Conservation (phyloP, 1,284 basidiomycete genomes). For the Abortiporus biennis region DNA sequence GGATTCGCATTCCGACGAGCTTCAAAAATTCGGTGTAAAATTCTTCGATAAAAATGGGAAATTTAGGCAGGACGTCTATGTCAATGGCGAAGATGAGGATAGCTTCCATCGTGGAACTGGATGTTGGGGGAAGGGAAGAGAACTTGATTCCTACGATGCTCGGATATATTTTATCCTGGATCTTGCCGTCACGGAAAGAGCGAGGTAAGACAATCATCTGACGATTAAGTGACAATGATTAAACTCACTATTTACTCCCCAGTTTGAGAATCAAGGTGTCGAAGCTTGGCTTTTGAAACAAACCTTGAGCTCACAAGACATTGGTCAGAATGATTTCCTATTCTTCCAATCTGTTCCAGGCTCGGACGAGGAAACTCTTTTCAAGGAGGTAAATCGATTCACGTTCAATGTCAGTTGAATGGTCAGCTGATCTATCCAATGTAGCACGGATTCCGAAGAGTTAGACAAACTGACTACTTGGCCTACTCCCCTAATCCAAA, state of each 20-base stretch:
- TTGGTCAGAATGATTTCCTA: neutral
- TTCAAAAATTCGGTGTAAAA: constrained; percentile 20
- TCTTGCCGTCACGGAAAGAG: constrained; percentile 19
- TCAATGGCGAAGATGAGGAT: too few relatives aligned
- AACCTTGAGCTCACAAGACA: constrained; percentile 18
- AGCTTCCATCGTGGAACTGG: constrained; percentile 25
- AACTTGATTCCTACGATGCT: too few relatives aligned
- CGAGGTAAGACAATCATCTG: constrained; percentile 20
- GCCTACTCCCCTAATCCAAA: constrained; percentile 7
- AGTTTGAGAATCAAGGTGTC: neutral
- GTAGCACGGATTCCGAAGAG: constrained; percentile 13
- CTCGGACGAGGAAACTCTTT: constrained; percentile 8
- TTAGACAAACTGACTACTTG: constrained; percentile 12
- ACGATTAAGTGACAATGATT: constrained; percentile 20
- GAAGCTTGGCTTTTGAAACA: constrained; percentile 17
- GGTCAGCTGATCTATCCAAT: neutral
- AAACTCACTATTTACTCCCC: neutral
- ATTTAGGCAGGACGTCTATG: constrained; percentile 20
- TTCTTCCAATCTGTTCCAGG: neutral
- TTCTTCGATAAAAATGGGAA: constrained; percentile 24
- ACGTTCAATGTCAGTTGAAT: neutral
- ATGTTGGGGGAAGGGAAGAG: constrained; percentile 26
- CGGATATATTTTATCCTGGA: too few relatives aligned
- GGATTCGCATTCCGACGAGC: constrained; percentile 25
- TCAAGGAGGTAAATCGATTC: constrained; percentile 18